Base-by-base conservation (phyloP, 2,329 filamentous ascomycete genomes). In the Talaromyces albobiverticillius region DNA sequence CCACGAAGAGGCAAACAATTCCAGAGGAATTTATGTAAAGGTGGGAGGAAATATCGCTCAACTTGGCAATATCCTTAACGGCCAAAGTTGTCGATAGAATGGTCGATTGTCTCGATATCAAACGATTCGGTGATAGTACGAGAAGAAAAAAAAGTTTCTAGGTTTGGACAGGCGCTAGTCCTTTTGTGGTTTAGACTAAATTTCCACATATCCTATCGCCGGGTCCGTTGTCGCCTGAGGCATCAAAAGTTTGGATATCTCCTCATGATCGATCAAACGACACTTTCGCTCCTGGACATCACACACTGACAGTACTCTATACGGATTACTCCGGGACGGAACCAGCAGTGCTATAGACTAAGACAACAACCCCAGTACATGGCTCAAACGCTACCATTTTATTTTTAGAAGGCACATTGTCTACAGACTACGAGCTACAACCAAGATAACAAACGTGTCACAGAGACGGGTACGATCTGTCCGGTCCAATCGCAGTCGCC, bases 91-190 rank as follows among this genome's bases (percentile, higher is more conserved):
- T 43, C 38, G 38, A 51, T 38, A 41, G 23, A 22, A 38, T 3
- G 18, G 36, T 18, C 34, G 34, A 20, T 38, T 20, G 34, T 38
- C 18, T 50, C 47, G 36, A 50, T 50, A 32, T 22, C 41, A 52
- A 23, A 42, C 26, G 42, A 18, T 55, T 51, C 34, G 48, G 48
- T 36, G 48, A 46, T 45, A 43, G 38, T 45, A 51, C 22, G 40
- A 46, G 53, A 65, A 63, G 65, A 70, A 73, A 73, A 69, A 73
- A 74, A 74, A 71, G 68, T 73, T 72, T 67, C 69, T 66, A 63
- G 68, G 61, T 62, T 56, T 58, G 57, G 54, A 53, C 41, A 62
- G 57, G 60, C 63, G 61, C 70, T 72, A 68, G 60, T 38, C 67
- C 65, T 32, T 14, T 60, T 64, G 1, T 7, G 64, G 67, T 7